Evolutionary conservation across 352 stramenopile genomes (phyloP).

Genomic region (Phytophthora meadii): DNA sequence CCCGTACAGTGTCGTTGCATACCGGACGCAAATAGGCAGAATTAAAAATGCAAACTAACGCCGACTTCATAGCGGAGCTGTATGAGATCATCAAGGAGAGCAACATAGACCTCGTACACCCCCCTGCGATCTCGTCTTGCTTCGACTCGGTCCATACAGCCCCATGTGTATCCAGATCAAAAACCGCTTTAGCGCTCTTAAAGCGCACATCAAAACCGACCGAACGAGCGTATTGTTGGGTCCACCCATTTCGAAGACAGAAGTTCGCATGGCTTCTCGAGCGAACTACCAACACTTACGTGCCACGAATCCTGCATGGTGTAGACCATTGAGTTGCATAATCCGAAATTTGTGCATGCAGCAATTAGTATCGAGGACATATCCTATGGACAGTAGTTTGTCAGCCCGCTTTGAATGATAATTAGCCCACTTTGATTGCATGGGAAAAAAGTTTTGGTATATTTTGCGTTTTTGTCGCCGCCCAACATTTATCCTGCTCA

Average conservation of each 20-base stretch:
- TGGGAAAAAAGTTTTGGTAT: too few species aligned
- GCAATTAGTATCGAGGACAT: too few species aligned
- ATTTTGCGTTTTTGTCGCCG: too few species aligned
- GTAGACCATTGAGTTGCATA: too few species aligned
- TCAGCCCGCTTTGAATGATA: too few species aligned
- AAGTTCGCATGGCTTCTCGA: neutral
- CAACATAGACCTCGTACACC: neutral
- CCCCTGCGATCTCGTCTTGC: neutral
- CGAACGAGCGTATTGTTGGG: too few species aligned
- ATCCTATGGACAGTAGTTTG: too few species aligned
- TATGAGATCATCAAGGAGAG: neutral
- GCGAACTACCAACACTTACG: neutral
- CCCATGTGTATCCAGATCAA: neutral
- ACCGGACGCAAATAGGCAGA: neutral
- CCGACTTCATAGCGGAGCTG: neutral
- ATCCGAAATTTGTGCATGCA: too few species aligned
- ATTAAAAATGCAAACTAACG: neutral
- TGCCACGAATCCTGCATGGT: neutral
- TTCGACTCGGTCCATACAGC: neutral
- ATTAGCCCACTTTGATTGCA: too few species aligned
- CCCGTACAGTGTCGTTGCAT: neutral
- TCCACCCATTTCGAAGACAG: neutral
- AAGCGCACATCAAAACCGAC: neutral
- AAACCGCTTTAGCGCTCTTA: neutral
- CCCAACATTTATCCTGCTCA: too few species aligned